Base-by-base conservation (phyloP, 2,329 filamentous ascomycete species). In the Decorospora gaudefroyi region DNA sequence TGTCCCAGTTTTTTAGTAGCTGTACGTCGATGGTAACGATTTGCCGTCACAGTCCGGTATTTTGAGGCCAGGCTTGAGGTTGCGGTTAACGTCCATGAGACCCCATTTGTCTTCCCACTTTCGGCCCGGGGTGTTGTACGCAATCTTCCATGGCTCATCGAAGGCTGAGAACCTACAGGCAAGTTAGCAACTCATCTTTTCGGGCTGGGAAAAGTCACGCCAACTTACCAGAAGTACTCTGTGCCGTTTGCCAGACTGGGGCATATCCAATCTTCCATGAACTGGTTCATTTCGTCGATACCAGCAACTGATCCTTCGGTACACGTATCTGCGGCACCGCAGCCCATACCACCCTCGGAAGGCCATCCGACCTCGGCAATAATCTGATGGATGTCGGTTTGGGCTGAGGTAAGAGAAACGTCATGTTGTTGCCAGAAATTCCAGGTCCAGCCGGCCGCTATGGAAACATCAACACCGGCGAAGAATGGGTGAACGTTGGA, bases 401-500 rank as follows among this genome's bases (percentile, higher is more conserved):
- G 70, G 16, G 70, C 71, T 8, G 69, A 72, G 49, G 85, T 88
- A 48, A 89, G 79, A 0, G 70, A 53, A 0, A 83, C 79, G 56
- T 92, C 85, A 44, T 91, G 78, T 7, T 71, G 74, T 30, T 86
- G 72, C 87, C 90, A 97, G 73, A 96, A 97, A 11, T 71, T 72
- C 72, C 78, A 88, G 0, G 92, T 95, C 92, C 92, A 97, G 6
- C 67, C 73, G 0, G 90, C 85, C 0, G 90, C 89, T 1, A 79
- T 68, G 2, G 81, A 74, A 2, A 84, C 85, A 0, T 79, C 75
- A 9, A 89, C 83, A 32, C 92, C 92, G 0, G 85, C 87, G 65
- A 97, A 97, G 78, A 97, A 96, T 0, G 93, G 92, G 67, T 97
- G 93, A 41, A 97, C 88, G 66, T 97, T 97, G 57, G 89, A 87